phyloP scores from a whole-genome alignment of 306 rosid genomes.

The Elaeagnus macrophylla region DNA sequence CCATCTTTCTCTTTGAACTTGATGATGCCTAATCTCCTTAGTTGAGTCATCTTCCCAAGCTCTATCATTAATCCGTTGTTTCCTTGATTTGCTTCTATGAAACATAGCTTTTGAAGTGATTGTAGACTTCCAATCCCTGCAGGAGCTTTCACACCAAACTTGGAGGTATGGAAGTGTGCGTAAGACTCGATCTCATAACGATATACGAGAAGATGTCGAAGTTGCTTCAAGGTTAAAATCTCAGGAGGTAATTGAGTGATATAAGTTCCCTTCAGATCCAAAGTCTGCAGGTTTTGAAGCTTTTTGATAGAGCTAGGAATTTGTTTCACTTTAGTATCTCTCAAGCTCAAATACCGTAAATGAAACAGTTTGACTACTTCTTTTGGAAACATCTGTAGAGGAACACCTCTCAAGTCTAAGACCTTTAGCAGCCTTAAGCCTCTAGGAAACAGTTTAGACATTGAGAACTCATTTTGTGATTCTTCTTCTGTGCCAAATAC shows the following conservation, averaged over 20 bases:
- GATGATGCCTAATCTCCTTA: conserved; percentile 25
- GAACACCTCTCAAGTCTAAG: conserved; percentile 21
- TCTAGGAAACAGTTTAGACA: conserved; percentile 8
- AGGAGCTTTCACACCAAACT: conserved; percentile 20
- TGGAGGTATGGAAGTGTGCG: conserved; percentile 12
- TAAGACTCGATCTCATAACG: conserved; percentile 12
- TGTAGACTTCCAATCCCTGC: conserved; percentile 18
- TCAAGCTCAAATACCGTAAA: conserved; percentile 28
- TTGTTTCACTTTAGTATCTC: conserved; percentile 15
- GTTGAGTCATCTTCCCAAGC: conserved; percentile 26
- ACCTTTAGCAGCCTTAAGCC: conserved; percentile 23
- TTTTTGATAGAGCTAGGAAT: conserved; percentile 23
- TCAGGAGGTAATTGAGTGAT: conserved; percentile 27
- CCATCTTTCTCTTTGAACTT: conserved; percentile 23
- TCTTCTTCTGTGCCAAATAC: conserved; percentile 34
- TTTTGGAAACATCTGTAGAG: conserved; percentile 17
- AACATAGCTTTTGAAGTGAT: conserved; percentile 30
- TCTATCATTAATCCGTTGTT: conserved; percentile 12
- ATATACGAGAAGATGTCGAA: conserved; percentile 30
- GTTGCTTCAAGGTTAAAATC: conserved; percentile 19
- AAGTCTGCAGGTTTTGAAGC: conserved; percentile 27
- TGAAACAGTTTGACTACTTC: conserved; percentile 13
- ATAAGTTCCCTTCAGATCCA: conserved; percentile 25
- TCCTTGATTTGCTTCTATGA: conserved; percentile 18
- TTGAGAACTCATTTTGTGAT: conserved; percentile 14